phyloP scores from a whole-genome alignment of 768 basidiomycete genomes.

The Lyophyllum atratum region DNA sequence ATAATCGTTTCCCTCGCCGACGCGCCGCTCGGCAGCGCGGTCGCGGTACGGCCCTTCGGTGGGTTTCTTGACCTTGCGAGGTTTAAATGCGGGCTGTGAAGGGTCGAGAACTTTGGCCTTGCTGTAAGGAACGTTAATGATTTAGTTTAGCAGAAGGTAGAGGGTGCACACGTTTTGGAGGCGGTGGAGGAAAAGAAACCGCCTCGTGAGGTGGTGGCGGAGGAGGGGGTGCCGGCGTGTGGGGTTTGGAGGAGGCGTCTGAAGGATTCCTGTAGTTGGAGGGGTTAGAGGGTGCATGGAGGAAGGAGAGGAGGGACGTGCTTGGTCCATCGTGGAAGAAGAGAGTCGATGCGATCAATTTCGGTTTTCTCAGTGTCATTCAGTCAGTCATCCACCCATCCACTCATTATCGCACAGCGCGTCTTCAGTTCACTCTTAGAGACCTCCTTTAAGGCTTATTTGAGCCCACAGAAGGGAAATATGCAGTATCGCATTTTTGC shows the following conservation, averaged over 20 bases:
- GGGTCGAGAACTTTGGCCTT: slow-evolving; percentile 50
- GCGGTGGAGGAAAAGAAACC: slow-evolving; percentile 32
- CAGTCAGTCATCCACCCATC: too few species aligned
- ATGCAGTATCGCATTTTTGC: too few species aligned
- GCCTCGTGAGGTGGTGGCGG: slow-evolving; percentile 28
- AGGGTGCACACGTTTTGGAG: slow-evolving; percentile 29
- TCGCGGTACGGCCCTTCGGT: slow-evolving; percentile 63
- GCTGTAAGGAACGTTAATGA: slow-evolving; percentile 16
- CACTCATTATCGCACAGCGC: too few species aligned
- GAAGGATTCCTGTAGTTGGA: slow-evolving; percentile 56
- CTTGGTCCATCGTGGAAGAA: slow-evolving; percentile 35
- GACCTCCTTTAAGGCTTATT: too few species aligned
- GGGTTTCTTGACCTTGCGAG: slow-evolving; percentile 72
- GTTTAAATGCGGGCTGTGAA: slow-evolving; percentile 73
- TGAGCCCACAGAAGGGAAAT: too few species aligned
- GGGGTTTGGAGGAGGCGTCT: slow-evolving; percentile 47
- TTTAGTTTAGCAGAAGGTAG: background rate
- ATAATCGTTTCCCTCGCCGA: slow-evolving; percentile 70
- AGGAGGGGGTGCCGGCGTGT: slow-evolving; percentile 22
- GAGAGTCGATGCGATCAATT: background rate
- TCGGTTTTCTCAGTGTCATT: background rate
- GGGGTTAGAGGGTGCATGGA: background rate
- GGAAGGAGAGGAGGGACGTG: slow-evolving; percentile 7
- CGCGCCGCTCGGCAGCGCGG: slow-evolving; percentile 72
- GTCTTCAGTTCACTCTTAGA: too few species aligned